These are phyloP conservation scores for Nemania sp. DNA, from an alignment of 2,329 filamentous ascomycete genomes.

Conservation along the genomic window DNA sequence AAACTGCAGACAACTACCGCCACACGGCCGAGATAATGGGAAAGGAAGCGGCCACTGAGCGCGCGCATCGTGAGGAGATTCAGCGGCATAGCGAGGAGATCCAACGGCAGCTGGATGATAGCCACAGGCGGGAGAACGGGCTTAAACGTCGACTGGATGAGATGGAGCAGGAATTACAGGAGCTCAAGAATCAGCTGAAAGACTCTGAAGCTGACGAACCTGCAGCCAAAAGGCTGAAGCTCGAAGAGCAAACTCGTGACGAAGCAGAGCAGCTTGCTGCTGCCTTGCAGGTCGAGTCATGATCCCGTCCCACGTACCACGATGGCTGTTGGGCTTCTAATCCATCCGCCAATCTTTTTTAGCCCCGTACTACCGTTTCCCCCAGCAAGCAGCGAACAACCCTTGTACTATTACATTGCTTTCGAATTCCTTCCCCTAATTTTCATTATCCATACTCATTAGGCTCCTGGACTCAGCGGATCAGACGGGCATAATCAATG, in stretches of 20 bases:
- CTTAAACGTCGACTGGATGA: slow-evolving; percentile 83
- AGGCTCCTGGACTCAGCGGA: slow-evolving; percentile 23
- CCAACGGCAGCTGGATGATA: slow-evolving; percentile 69
- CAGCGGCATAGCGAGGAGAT: slow-evolving; percentile 56
- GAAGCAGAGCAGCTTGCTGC: slow-evolving; percentile 29
- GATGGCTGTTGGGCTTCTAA: slow-evolving; percentile 18
- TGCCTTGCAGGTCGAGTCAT: slow-evolving; percentile 33
- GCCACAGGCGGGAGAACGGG: slow-evolving; percentile 76
- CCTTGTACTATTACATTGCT: slow-evolving; percentile 34
- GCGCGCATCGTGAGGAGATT: slow-evolving; percentile 56
- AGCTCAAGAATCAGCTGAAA: slow-evolving; percentile 36
- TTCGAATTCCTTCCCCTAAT: slow-evolving; percentile 29
- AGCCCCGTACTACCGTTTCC: neutral
- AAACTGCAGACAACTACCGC: slow-evolving; percentile 57
- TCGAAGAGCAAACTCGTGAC: slow-evolving; percentile 28
- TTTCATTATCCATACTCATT: slow-evolving; percentile 21
- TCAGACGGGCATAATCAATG: slow-evolving; percentile 18
- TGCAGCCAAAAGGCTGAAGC: slow-evolving; percentile 33
- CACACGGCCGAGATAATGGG: slow-evolving; percentile 56
- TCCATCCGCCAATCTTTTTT: neutral
- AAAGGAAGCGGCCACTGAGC: slow-evolving; percentile 60
- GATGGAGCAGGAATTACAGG: slow-evolving; percentile 61
- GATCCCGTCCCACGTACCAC: slow-evolving; percentile 6
- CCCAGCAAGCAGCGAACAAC: slow-evolving; percentile 17
- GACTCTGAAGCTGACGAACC: slow-evolving; percentile 33